Evolutionary conservation across 768 basidiomycete genomes (phyloP).

Genomic region (Kwoniella botswanensis): DNA sequence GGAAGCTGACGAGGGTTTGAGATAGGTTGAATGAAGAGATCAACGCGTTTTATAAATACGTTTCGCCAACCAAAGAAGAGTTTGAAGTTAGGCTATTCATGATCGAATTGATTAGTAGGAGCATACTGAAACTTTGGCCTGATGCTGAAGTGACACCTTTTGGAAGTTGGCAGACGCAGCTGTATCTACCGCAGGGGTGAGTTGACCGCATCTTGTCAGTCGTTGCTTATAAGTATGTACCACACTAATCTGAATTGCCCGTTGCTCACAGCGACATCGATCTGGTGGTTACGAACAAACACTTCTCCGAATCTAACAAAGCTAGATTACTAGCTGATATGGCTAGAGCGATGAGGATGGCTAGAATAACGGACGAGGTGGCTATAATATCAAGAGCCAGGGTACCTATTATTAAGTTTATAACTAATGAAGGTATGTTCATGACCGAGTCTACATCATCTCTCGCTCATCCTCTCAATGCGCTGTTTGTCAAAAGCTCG

Average conservation of each 20-base stretch:
- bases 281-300: slow-evolving; percentile 79
- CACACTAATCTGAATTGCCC: background rate
- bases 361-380: slow-evolving; percentile 76
- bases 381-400: slow-evolving; percentile 90
- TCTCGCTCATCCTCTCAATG: background rate
- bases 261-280: slow-evolving; percentile 78
- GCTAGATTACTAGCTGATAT: slow-evolving; percentile 70
- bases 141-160: slow-evolving; percentile 85
- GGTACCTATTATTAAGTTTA: slow-evolving; percentile 96
- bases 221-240: background rate
- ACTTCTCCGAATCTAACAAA: slow-evolving; percentile 73
- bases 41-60: slow-evolving; percentile 79
- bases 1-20: too few species aligned
- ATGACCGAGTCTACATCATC: slow-evolving; percentile 3
- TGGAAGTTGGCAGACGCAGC: slow-evolving; percentile 88
- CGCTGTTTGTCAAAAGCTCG: too few species aligned
- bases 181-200: slow-evolving; percentile 91
- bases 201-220: slow-evolving; percentile 47
- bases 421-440: slow-evolving; percentile 68
- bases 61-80: slow-evolving; percentile 82
- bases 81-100: slow-evolving; percentile 80
- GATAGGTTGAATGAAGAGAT: slow-evolving; percentile 80
- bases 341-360: slow-evolving; percentile 75
- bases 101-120: slow-evolving; percentile 71
- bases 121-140: slow-evolving; percentile 70